These are phyloP conservation scores for Globisporangium radiosum DNA, from an alignment of 352 stramenopile genomes.

Conservation along the genomic window DNA sequence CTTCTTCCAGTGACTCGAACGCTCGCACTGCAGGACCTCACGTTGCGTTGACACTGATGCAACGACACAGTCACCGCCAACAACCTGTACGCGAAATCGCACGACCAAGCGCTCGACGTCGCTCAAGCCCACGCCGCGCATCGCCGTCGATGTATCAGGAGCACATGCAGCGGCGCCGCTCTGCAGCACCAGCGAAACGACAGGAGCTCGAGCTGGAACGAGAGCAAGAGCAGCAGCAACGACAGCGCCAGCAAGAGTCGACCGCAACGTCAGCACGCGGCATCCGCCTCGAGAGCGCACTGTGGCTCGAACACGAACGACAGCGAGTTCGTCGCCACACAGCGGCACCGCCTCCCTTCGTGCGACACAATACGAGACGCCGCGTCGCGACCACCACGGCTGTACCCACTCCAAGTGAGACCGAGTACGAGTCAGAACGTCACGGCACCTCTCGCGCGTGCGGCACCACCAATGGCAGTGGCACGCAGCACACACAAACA, in stretches of 20 bases:
- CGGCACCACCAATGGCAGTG: slow-evolving; percentile 6
- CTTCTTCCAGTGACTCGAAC: neutral
- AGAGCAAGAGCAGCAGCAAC: neutral
- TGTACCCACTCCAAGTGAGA: neutral
- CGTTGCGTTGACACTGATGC: neutral
- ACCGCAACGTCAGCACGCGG: neutral
- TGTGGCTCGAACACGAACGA: slow-evolving; percentile 8
- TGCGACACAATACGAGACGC: neutral
- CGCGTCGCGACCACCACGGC: neutral
- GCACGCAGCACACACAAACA: neutral
- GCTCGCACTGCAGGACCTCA: neutral
- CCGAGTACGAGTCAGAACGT: neutral
- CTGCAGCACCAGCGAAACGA: neutral
- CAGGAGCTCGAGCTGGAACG: neutral
- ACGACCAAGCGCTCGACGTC: neutral
- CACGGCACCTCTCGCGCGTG: neutral
- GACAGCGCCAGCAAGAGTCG: neutral
- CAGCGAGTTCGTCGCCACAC: neutral
- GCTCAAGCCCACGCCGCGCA: neutral
- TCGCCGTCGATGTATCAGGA: neutral
- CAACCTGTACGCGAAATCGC: too few species aligned
- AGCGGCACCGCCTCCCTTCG: too few species aligned
- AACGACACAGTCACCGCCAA: neutral
- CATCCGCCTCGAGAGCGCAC: slow-evolving; percentile 14
- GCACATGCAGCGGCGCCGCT: neutral